phyloP scores from a whole-genome alignment of 306 rosid genomes.

The Castanea mollissima region DNA sequence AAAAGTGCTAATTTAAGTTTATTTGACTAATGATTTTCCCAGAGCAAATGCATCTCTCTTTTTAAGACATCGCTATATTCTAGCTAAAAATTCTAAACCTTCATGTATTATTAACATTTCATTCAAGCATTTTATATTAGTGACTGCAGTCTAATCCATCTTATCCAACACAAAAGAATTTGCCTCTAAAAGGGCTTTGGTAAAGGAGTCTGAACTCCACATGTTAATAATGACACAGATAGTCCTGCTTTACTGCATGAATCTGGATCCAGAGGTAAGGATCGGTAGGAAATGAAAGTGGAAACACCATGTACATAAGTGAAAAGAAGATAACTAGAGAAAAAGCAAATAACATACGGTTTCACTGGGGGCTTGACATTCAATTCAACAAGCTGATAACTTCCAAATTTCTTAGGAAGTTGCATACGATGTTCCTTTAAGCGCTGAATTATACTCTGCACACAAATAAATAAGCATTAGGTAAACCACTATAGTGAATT shows the following conservation, averaged over 20 bases:
- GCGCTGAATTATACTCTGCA: conserved; percentile 65
- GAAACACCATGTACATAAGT: not conserved
- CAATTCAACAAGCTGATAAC: conserved; percentile 61
- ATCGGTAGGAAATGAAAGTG: not conserved
- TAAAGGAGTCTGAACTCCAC: not conserved
- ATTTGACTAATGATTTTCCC: not conserved
- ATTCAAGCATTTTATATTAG: not conserved
- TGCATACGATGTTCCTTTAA: conserved; percentile 61
- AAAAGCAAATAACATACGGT: conserved; percentile 39
- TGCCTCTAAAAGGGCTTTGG: not conserved
- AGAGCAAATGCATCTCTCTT: not conserved
- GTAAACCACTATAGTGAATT: not conserved
- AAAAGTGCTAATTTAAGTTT: not conserved
- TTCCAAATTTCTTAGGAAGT: conserved; percentile 70
- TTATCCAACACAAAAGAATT: not conserved
- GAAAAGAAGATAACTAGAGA: not conserved
- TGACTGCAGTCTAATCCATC: not conserved
- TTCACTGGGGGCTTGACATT: conserved; percentile 45
- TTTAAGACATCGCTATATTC: not conserved
- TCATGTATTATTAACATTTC: not conserved
- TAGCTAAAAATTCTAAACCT: not conserved
- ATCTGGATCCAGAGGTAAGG: not conserved
- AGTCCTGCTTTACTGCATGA: not conserved
- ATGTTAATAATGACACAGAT: not conserved
- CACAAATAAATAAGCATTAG: conserved; percentile 16